Base-by-base conservation (phyloP, 2,329 filamentous ascomycete genomes). In the Lasiodiplodia sp. region DNA sequence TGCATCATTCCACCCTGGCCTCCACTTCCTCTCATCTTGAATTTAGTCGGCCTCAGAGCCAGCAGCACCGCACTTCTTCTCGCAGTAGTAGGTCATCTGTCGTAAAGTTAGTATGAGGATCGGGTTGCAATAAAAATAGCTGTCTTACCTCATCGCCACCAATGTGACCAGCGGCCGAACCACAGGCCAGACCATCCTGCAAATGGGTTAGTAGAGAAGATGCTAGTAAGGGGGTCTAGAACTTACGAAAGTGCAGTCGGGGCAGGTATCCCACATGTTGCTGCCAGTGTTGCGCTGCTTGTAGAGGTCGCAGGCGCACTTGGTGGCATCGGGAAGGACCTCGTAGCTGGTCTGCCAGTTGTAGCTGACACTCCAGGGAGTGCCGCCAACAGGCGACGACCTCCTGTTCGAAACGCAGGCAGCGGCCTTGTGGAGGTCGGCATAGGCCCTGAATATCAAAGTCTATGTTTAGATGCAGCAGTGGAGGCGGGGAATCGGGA, bases 181-280 rank as follows among this genome's bases (percentile, higher is more conserved):
- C 66, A 69, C 75, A 77, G 7, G 69, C 60, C n/a, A 70, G 69
- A 18, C 56, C 76, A 25, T 38, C 74, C 73, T 47, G 71, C 71
- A 12, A n/a, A 70, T 3, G 53, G 44, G 11, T 56, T 37, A 25
- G 23, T 3, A 38, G 11, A 4, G 14, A 28, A 18, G 16, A 5
- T 3, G 18, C 14, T 1, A 12, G 31, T 6, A 1, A 23, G 25
- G 6, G 25, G 21, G 49, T 12, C 7, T 11, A 3, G 23, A n/a
- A 8, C 34, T 71, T 70, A 74, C 75, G 67, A 75, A 72, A 2
- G 55, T 62, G 68, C 75, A 77, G 58, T 77, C 75, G 6, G 75
- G 73, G 67, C 75, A 77, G 2, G 63, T 64, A 60, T 77, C 72
- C 75, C 75, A 77, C 23, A 72, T 71, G 40, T 76, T 56, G 47